Conservation (phyloP, 2,329 filamentous ascomycete genomes). For the Nigrospora sphaerica region DNA sequence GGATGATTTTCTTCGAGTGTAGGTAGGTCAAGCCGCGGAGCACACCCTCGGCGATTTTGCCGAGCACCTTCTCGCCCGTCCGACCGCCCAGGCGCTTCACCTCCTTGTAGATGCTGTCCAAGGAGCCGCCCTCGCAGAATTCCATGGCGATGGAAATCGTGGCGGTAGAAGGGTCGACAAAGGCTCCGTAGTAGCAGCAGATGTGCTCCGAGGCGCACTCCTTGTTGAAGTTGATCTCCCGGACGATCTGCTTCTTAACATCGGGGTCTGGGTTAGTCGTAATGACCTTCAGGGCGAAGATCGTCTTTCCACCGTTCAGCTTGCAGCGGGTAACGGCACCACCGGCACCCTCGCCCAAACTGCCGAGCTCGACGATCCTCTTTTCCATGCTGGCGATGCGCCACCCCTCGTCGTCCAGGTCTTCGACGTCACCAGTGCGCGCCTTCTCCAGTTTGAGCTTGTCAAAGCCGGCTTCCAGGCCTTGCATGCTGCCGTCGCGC, state of each 20-base stretch:
- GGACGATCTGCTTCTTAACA: constrained; percentile 96
- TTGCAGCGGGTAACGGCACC: constrained; percentile 90
- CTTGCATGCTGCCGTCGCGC: constrained; percentile 72
- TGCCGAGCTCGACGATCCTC: constrained; percentile 81
- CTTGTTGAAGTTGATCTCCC: constrained; percentile 96
- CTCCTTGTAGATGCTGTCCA: constrained; percentile 96
- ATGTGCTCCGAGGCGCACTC: constrained; percentile 94
- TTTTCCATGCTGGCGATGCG: constrained; percentile 84
- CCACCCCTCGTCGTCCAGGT: constrained; percentile 93
- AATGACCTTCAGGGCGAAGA: constrained; percentile 97
- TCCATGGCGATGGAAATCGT: constrained; percentile 99
- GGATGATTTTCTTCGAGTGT: constrained; percentile 93
- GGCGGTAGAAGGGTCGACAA: constrained; percentile 89
- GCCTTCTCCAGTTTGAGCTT: constrained; percentile 77
- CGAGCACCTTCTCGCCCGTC: constrained; percentile 93
- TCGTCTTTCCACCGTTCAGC: constrained; percentile 83
- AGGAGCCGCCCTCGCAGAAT: constrained; percentile 91
- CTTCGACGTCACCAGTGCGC: constrained; percentile 80
- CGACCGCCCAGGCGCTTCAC: constrained; percentile 91
- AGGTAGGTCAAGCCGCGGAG: constrained; percentile 91
- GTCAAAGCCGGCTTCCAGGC: constrained; percentile 65
- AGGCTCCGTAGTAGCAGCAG: constrained; percentile 94
- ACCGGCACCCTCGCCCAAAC: constrained; percentile 87
- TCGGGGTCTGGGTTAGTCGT: constrained; percentile 97
- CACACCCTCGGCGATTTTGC: constrained; percentile 93